A percentile compares a stretch with the other conserved stretches of the same genome.
Conservation (phyloP, 192 early-diverging fungal species). For the Podochytrium sp. region DNA sequence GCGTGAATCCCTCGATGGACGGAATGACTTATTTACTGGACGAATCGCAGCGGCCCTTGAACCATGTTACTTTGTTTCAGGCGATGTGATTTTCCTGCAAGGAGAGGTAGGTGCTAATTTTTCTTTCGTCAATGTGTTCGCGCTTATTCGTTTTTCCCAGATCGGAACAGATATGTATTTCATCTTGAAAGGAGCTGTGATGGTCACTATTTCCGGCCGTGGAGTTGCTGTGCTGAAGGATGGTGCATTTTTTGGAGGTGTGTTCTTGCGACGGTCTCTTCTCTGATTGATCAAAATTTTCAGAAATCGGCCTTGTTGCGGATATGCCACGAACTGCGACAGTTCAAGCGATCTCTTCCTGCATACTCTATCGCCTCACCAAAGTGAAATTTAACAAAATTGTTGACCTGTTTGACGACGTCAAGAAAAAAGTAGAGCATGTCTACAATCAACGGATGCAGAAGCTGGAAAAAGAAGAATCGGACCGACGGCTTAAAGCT, state of each 20-base stretch:
- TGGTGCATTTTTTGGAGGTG: constrained; percentile 42
- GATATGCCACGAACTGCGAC: constrained; percentile 49
- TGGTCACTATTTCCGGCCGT: constrained; percentile 28
- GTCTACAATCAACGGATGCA: constrained; percentile 8
- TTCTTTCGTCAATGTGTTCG: neutral
- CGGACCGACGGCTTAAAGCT: neutral
- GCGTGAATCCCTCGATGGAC: constrained; percentile 40
- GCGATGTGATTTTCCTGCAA: constrained; percentile 50
- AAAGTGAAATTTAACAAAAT: constrained; percentile 30
- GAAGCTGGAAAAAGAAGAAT: neutral
- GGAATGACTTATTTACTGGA: constrained; percentile 46
- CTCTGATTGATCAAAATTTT: neutral
- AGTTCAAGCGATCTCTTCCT: constrained; percentile 31
- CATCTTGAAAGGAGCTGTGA: constrained; percentile 29
- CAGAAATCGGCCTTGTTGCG: constrained; percentile 43
- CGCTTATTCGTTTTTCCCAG: too few relatives aligned
- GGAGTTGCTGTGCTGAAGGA: constrained; percentile 25
- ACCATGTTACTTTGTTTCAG: constrained; percentile 40
- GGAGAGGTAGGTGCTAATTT: constrained; percentile 14
- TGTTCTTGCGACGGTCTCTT: neutral
- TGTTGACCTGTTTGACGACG: constrained; percentile 38
- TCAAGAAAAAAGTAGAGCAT: constrained; percentile 16
- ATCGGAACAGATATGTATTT: constrained; percentile 30
- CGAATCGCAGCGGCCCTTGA: constrained; percentile 42
- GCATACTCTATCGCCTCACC: constrained; percentile 36